A percentile compares a stretch with the other conserved stretches of the same genome.
phyloP scores from a whole-genome alignment of 176 grass and related monocot genomes.

The Juncus effusus region DNA sequence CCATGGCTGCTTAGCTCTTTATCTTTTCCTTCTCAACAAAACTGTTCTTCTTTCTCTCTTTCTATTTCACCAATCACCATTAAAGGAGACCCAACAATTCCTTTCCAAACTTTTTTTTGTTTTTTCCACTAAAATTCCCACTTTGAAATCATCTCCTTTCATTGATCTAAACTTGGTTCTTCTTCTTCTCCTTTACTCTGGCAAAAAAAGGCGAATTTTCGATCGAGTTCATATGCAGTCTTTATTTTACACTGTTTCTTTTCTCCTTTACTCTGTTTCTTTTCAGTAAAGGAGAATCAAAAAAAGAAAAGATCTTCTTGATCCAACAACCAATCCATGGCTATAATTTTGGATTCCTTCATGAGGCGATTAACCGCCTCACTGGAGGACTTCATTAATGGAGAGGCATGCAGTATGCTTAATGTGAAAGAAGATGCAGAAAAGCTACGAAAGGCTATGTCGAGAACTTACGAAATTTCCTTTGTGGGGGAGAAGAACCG shows the following conservation, averaged over 20 bases:
- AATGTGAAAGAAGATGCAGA: slow-evolving; percentile 48
- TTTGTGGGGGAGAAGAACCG: slow-evolving; percentile 30
- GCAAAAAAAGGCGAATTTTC: slow-evolving; percentile 9
- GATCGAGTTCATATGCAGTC: not conserved
- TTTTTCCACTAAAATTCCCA: slow-evolving; percentile 6
- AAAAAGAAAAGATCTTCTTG: not conserved
- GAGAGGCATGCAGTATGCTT: slow-evolving; percentile 40
- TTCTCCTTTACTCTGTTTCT: slow-evolving; percentile 6
- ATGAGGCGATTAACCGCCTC: slow-evolving; percentile 36
- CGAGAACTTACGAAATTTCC: slow-evolving; percentile 37
- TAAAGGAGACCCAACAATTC: slow-evolving; percentile 5
- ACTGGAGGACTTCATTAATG: slow-evolving; percentile 32
- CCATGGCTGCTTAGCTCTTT: slow-evolving; percentile 2
- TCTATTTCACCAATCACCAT: slow-evolving; percentile 15
- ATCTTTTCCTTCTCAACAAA: not conserved
- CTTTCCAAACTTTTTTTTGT: not conserved
- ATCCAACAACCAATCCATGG: slow-evolving; percentile 36
- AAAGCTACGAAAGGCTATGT: slow-evolving; percentile 39
- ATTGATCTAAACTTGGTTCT: slow-evolving; percentile 2
- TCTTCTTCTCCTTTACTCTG: not conserved
- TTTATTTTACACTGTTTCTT: not conserved
- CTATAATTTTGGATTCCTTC: slow-evolving; percentile 56
- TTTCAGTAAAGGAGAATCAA: slow-evolving; percentile 1
- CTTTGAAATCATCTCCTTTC: not conserved
- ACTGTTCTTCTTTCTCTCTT: not conserved